phyloP scores from a whole-genome alignment of 148 eudicot genomes.

The Cornus suecica region DNA sequence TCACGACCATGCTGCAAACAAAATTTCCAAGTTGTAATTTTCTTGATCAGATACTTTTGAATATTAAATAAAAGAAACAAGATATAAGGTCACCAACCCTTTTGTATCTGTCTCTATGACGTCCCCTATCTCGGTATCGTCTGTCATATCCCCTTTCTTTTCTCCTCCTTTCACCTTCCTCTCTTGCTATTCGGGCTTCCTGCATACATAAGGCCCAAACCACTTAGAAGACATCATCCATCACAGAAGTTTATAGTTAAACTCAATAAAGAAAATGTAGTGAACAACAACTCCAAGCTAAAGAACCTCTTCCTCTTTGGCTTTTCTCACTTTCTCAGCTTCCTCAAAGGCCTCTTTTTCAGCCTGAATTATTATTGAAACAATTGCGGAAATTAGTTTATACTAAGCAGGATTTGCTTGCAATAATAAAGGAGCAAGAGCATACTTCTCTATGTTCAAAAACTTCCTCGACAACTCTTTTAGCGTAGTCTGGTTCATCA shows the following conservation, averaged over 20 bases:
- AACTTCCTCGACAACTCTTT: constrained; percentile 68
- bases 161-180: constrained; percentile 68
- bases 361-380: constrained; percentile 31
- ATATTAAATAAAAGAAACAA: neutral
- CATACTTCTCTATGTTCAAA: constrained; percentile 75
- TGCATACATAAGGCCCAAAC: constrained; percentile 21
- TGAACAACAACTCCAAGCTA: neutral
- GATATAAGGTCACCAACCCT: constrained; percentile 38
- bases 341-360: constrained; percentile 95
- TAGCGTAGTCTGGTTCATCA: constrained; percentile 94
- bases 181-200: constrained; percentile 67
- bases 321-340: constrained; percentile 83
- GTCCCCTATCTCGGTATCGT: constrained; percentile 48
- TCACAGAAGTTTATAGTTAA: neutral
- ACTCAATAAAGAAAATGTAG: neutral
- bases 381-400: constrained; percentile 4
- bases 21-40: constrained; percentile 13
- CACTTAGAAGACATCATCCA: neutral
- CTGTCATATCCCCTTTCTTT: constrained; percentile 58
- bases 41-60: neutral
- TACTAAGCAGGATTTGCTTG: neutral
- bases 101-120: constrained; percentile 68
- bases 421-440: neutral
- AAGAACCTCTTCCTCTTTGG: constrained; percentile 81
- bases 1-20: constrained; percentile 50